These are phyloP conservation scores for Kandelia obovata DNA, from an alignment of 345 rosid species.

Conservation along the genomic window DNA sequence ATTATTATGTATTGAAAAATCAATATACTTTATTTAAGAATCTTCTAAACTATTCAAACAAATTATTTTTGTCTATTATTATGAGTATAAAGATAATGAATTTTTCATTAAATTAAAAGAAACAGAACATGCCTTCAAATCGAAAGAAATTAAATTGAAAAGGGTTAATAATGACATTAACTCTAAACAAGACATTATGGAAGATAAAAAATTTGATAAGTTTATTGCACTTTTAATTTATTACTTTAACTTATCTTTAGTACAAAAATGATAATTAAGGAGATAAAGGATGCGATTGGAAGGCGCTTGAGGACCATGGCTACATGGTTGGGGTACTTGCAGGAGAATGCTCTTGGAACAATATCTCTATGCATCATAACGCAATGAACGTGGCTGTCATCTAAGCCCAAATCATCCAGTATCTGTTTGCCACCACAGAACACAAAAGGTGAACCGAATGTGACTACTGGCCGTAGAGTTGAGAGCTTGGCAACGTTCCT, in stretches of 20 bases:
- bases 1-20: too few relatives aligned
- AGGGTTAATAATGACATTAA: fast-evolving
- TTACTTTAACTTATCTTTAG: too few relatives aligned
- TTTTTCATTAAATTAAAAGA: too few relatives aligned
- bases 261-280: slow-evolving; percentile 10
- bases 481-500: slow-evolving; percentile 52
- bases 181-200: too few relatives aligned
- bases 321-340: slow-evolving; percentile 84
- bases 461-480: slow-evolving; percentile 61
- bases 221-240: too few relatives aligned
- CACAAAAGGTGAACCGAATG: slow-evolving; percentile 87
- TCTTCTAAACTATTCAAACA: too few relatives aligned
- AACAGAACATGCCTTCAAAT: too few relatives aligned
- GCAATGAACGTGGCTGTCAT: slow-evolving; percentile 58
- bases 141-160: too few relatives aligned
- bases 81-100: too few relatives aligned
- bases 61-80: too few relatives aligned
- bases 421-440: slow-evolving; percentile 78
- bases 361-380: slow-evolving; percentile 94
- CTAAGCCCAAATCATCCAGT: slow-evolving; percentile 61
- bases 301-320: slow-evolving; percentile 65
- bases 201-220: too few relatives aligned
- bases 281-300: slow-evolving; percentile 74
- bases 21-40: too few relatives aligned
- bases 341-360: slow-evolving; percentile 94